Evolutionary conservation across 108 stramenopile species (phyloP).

Genomic region (Seminavis robusta): DNA sequence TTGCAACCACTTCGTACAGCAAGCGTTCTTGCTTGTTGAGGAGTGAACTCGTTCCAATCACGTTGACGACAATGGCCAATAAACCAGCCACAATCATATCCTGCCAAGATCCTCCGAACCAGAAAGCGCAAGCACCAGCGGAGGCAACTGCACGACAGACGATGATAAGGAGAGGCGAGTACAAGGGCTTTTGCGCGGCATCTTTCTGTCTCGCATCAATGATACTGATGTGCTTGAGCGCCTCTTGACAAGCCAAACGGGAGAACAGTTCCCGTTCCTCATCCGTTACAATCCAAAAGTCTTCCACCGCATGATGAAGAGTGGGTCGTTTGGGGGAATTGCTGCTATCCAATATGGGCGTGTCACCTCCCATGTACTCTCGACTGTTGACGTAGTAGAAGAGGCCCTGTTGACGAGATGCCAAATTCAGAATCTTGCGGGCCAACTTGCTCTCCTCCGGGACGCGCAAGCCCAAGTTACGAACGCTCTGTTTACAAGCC

Average conservation of each 20-base stretch:
- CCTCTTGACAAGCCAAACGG: slow-evolving; percentile 16
- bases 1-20: slow-evolving; percentile 23
- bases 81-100: slow-evolving; percentile 26
- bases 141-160: too few species aligned
- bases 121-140: slow-evolving; percentile 18
- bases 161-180: too few species aligned
- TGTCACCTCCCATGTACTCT: too few species aligned
- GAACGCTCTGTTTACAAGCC: too few species aligned
- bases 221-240: too few species aligned
- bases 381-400: slow-evolving; percentile 12
- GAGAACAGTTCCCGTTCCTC: slow-evolving; percentile 14
- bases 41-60: slow-evolving; percentile 1
- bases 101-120: slow-evolving; percentile 22
- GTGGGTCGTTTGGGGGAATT: too few species aligned
- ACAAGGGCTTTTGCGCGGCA: too few species aligned
- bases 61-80: slow-evolving; percentile 19
- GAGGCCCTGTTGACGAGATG: slow-evolving; percentile 7
- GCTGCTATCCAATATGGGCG: too few species aligned
- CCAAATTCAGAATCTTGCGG: slow-evolving; percentile 16
- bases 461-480: too few species aligned
- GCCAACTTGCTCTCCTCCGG: too few species aligned
- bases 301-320: background rate
- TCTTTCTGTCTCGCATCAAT: too few species aligned
- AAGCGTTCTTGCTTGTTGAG: slow-evolving; percentile 16
- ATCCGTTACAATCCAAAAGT: slow-evolving; percentile 20